Evolutionary conservation across 805 yeast genomes (phyloP).

Genomic region (Barnettozyma populi): DNA sequence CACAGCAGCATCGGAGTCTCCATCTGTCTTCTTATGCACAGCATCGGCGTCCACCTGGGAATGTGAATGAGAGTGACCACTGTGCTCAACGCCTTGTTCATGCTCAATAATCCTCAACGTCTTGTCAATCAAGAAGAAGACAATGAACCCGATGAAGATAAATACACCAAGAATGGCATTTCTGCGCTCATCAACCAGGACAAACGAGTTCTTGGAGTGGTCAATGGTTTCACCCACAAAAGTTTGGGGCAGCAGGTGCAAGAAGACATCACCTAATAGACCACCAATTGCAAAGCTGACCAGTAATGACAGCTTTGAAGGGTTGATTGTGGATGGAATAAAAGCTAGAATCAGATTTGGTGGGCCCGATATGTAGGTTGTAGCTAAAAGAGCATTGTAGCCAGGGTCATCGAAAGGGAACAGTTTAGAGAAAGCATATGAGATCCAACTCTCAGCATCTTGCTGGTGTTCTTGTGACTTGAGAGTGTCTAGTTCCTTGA

Average conservation of each 20-base stretch:
- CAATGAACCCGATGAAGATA: constrained; percentile 54
- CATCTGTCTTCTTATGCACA: constrained; percentile 20
- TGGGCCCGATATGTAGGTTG: constrained; percentile 57
- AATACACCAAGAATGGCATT: constrained; percentile 46
- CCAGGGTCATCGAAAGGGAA: constrained; percentile 53
- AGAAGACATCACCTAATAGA: constrained; percentile 65
- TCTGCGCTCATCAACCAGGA: constrained; percentile 46
- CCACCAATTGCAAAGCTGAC: constrained; percentile 78
- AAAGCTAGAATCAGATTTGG: constrained; percentile 53
- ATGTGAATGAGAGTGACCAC: constrained; percentile 33
- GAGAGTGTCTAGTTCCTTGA: constrained; percentile 33
- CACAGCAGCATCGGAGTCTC: constrained; percentile 25
- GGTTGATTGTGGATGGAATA: constrained; percentile 52
- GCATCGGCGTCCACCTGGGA: constrained; percentile 33
- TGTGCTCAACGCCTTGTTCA: constrained; percentile 23
- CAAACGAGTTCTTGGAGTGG: constrained; percentile 36
- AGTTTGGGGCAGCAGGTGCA: constrained; percentile 68
- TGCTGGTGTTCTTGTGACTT: constrained; percentile 20
- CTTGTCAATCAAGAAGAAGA: constrained; percentile 61
- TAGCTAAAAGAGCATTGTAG: constrained; percentile 57
- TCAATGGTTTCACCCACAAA: constrained; percentile 47
- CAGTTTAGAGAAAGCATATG: constrained; percentile 35
- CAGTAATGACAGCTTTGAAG: constrained; percentile 43
- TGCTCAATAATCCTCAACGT: constrained; percentile 44
- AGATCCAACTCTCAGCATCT: constrained; percentile 28